Evolutionary conservation across 2,329 filamentous ascomycete genomes (phyloP).

Genomic region (Epichloe sibirici): DNA sequence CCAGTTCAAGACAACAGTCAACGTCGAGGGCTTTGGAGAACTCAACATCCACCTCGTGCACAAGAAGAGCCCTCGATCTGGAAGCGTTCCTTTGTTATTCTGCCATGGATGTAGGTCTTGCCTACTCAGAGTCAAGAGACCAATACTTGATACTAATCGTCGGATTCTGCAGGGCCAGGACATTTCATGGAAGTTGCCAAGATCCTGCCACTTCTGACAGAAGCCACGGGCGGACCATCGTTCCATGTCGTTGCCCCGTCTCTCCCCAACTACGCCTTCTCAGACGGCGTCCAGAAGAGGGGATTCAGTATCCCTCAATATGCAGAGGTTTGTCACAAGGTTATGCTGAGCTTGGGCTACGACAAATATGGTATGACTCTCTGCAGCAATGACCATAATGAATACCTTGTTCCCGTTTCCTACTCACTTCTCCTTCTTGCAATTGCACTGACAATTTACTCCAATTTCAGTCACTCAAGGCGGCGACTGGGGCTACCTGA

Average conservation of each 20-base stretch:
- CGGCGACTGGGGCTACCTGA: slow-evolving; percentile 59
- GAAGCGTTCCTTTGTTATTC: slow-evolving; percentile 53
- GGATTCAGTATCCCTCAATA: slow-evolving; percentile 23
- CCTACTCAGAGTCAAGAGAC: not conserved
- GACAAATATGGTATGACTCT: slow-evolving; percentile 18
- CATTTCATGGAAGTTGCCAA: slow-evolving; percentile 56
- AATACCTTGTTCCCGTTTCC: no score
- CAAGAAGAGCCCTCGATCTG: slow-evolving; percentile 34
- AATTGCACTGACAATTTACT: slow-evolving; percentile 25
- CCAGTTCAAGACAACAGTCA: slow-evolving; percentile 41
- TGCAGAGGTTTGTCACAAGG: slow-evolving; percentile 47
- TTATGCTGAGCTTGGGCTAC: slow-evolving; percentile 57
- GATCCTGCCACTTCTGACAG: slow-evolving; percentile 37
- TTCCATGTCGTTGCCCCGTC: slow-evolving; percentile 48
- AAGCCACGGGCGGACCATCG: slow-evolving; percentile 21
- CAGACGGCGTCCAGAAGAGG: slow-evolving; percentile 16
- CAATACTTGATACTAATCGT: not conserved
- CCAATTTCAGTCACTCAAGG: slow-evolving; percentile 42
- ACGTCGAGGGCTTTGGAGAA: slow-evolving; percentile 44
- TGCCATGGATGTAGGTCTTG: slow-evolving; percentile 11
- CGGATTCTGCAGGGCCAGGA: slow-evolving; percentile 41
- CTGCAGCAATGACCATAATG: not conserved
- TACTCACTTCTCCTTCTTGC: not conserved
- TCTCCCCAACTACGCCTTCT: slow-evolving; percentile 39
- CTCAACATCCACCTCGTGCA: slow-evolving; percentile 55